A percentile compares a stretch with the other conserved stretches of the same genome.
Evolutionary conservation across 331 rosid genomes (phyloP).

Genomic region (Erythrophleum ivorense): DNA sequence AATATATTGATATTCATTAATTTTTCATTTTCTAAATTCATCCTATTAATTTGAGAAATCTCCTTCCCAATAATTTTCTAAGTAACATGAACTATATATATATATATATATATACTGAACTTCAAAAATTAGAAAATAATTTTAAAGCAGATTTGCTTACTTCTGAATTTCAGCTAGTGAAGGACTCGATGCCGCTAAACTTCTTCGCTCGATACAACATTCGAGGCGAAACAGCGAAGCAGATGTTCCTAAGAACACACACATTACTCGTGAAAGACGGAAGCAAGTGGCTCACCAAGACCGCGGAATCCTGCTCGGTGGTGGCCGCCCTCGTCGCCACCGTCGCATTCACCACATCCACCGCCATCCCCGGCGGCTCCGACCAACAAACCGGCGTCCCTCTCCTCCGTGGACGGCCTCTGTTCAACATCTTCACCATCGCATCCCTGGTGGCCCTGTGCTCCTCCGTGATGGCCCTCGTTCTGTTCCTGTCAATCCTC

Average conservation of each 20-base stretch:
- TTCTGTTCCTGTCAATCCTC: conserved; percentile 49
- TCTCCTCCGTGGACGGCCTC: conserved; percentile 9
- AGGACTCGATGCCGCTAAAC: conserved; percentile 55
- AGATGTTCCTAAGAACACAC: conserved; percentile 41
- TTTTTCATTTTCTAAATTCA: too few relatives aligned
- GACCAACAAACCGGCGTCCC: conserved; percentile 42
- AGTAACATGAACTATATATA: too few relatives aligned
- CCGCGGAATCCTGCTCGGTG: conserved; percentile 56
- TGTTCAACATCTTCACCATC: conserved; percentile 41
- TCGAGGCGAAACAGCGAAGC: conserved; percentile 52
- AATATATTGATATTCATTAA: too few relatives aligned
- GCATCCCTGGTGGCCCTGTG: conserved; percentile 52
- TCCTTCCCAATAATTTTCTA: too few relatives aligned
- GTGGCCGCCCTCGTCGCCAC: conserved; percentile 62
- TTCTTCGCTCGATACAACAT: conserved; percentile 50
- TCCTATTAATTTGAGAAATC: too few relatives aligned
- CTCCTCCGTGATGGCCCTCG: conserved; percentile 50
- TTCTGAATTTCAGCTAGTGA: conserved; percentile 48
- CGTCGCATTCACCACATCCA: conserved; percentile 57
- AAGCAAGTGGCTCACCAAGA: conserved; percentile 54
- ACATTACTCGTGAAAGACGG: conserved; percentile 46
- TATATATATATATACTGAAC: too few relatives aligned
- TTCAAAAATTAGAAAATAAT: background rate
- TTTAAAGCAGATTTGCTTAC: background rate
- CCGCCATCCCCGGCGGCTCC: conserved; percentile 54